phyloP scores from a whole-genome alignment of 331 rosid species.

The Pyrus hybrid region DNA sequence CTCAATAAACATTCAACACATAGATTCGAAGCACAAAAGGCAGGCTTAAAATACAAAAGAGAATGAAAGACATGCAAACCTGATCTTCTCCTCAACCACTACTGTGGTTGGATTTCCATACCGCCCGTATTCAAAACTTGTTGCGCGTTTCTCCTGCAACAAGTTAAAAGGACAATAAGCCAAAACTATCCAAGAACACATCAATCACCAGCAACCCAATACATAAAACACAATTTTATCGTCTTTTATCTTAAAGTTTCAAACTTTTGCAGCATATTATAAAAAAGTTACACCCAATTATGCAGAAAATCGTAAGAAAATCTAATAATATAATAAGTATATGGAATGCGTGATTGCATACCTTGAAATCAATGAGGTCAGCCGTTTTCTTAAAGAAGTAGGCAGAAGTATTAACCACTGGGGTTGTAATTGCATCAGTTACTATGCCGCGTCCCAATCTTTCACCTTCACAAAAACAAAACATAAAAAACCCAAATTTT shows the following conservation, averaged over 20 bases:
- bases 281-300: neutral
- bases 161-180: neutral
- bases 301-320: neutral
- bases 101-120: conserved; percentile 93
- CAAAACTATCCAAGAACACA: neutral
- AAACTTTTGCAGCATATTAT: neutral
- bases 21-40: neutral
- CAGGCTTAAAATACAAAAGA: neutral
- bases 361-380: conserved; percentile 88
- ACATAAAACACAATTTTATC: neutral
- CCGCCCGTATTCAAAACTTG: conserved; percentile 88
- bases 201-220: neutral
- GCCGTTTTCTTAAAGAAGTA: conserved; percentile 68
- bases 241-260: neutral
- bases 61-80: conserved; percentile 26
- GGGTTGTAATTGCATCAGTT: conserved; percentile 90
- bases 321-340: too few relatives aligned
- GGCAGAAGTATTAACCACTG: conserved; percentile 85
- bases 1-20: neutral
- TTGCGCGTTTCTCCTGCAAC: conserved; percentile 67
- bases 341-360: conserved; percentile 6
- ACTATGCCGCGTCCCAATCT: conserved; percentile 81
- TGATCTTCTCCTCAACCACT: conserved; percentile 86
- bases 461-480: conserved; percentile 43
- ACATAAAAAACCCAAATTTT: neutral